Base-by-base conservation (phyloP, 257 asterid genomes). In the Plantago ovata region DNA sequence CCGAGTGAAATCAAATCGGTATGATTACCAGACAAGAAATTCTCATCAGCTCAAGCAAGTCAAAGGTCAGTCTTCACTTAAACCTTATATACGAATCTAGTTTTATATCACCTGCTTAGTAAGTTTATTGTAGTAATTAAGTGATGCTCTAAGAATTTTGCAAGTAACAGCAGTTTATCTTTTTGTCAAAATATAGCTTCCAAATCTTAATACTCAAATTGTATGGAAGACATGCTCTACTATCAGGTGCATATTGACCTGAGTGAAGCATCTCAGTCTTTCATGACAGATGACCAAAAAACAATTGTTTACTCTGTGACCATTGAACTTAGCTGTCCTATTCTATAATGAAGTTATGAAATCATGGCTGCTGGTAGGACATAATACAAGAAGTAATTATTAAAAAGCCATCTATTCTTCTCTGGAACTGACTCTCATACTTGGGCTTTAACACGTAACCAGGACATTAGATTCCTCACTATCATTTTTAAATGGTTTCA, bases 31-130 rank as follows among this genome's bases (percentile, higher is more conserved):
- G 53, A 71, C 75, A 38, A 79, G 58, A 71, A 56, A 54, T 65
- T 60, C 74, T 59, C 67, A 72, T 74, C 83, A 79, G 67, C 96
- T 88, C 52, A 69, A 80, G 76, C 93, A 76, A 79, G 85, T 92
- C 63, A 72, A 84, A 79, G 98, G 98, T 88, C 56, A 68, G 79
- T 67, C 33, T 64, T 46, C 11, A 67, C 58, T 38, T 56, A 48
- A 28, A 28, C 36, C 2, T 28, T 28, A n/a, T n/a, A n/a, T n/a
- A n/a, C n/a, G n/a, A 6, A 3, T 28, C 7, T 28, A 28, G 7
- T 28, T 28, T 24, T 28, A 28, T 28, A 28, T 28, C 50, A 49
- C 42, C 58, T 46, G 32, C 51, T 14, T n/a, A n/a, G n/a, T n/a
- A n/a, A n/a, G n/a, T n/a, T n/a, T n/a, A n/a, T n/a, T n/a, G n/a